A percentile compares a stretch with the other conserved stretches of the same genome.
Evolutionary conservation across 2,329 filamentous ascomycete genomes (phyloP).

Genomic region (Ophiostoma ulmi): DNA sequence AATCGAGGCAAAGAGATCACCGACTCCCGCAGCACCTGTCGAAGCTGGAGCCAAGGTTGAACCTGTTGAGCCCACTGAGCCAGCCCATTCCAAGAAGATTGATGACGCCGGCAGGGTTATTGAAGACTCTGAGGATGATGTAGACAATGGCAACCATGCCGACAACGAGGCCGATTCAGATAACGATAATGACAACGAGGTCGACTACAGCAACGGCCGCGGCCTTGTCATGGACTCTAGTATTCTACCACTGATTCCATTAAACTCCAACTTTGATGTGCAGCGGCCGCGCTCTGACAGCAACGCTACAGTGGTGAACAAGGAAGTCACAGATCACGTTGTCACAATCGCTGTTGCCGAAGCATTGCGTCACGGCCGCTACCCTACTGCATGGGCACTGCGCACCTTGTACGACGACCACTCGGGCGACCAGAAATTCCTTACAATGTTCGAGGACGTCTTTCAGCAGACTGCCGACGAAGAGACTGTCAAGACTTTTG

Average conservation of each 20-base stretch:
- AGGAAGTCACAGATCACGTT: slow-evolving; percentile 47
- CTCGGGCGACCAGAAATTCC: slow-evolving; percentile 46
- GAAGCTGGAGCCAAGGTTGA: neutral
- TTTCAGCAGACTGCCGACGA: slow-evolving; percentile 53
- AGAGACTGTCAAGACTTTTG: slow-evolving; percentile 49
- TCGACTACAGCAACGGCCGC: neutral
- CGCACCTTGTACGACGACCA: slow-evolving; percentile 57
- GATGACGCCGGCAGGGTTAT: slow-evolving; percentile 9
- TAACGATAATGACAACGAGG: neutral
- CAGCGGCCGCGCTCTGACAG: slow-evolving; percentile 26
- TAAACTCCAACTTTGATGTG: neutral
- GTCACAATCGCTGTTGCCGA: slow-evolving; percentile 55
- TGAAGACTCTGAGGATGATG: slow-evolving; percentile 11
- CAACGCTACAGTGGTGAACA: slow-evolving; percentile 34
- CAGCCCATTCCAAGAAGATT: neutral
- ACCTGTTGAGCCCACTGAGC: neutral
- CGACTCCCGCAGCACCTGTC: neutral
- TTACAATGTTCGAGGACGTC: slow-evolving; percentile 54
- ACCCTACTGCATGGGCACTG: slow-evolving; percentile 58
- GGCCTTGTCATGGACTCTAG: slow-evolving; percentile 12
- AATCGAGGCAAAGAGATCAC: neutral
- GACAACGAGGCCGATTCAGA: slow-evolving; percentile 9
- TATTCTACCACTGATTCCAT: neutral
- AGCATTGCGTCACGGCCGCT: slow-evolving; percentile 52
- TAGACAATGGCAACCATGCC: slow-evolving; percentile 12